phyloP scores from a whole-genome alignment of 495 filamentous ascomycete genomes.

The Aspergillus bertholletiae region DNA sequence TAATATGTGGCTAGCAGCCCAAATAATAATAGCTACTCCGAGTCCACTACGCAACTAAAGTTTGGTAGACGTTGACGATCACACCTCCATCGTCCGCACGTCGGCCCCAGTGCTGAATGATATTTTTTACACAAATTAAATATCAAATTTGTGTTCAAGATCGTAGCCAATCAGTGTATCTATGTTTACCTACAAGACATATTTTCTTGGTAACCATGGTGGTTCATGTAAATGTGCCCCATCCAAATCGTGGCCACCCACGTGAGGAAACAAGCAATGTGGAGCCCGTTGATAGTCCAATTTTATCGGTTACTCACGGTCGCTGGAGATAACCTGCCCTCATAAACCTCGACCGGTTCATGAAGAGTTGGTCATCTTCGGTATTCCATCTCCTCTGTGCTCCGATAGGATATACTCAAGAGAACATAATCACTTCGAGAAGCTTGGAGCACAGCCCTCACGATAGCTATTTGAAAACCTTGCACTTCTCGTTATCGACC shows the following conservation, averaged over 20 bases:
- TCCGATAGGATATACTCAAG: no score
- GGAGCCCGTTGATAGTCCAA: neutral
- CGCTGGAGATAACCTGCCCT: neutral
- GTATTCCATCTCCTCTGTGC: no score
- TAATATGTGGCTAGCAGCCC: no score
- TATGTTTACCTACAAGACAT: neutral
- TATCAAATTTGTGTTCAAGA: no score
- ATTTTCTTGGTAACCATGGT: no score
- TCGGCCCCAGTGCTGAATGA: no score
- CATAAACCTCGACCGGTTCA: neutral
- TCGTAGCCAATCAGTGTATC: neutral
- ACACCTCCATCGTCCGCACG: no score
- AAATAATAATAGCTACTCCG: no score
- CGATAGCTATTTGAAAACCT: neutral
- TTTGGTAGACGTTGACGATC: no score
- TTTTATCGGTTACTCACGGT: neutral
- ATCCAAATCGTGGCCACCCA: neutral
- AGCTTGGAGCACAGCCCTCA: neutral
- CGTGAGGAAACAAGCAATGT: conserved; percentile 4
- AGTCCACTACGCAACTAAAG: no score
- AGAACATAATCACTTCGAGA: no score
- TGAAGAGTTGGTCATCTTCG: neutral
- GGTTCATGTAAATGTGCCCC: neutral
- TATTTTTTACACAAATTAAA: no score
- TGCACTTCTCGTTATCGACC: neutral